These are phyloP conservation scores for Ruellia speciosa DNA, from an alignment of 305 asterid genomes.

Conservation along the genomic window DNA sequence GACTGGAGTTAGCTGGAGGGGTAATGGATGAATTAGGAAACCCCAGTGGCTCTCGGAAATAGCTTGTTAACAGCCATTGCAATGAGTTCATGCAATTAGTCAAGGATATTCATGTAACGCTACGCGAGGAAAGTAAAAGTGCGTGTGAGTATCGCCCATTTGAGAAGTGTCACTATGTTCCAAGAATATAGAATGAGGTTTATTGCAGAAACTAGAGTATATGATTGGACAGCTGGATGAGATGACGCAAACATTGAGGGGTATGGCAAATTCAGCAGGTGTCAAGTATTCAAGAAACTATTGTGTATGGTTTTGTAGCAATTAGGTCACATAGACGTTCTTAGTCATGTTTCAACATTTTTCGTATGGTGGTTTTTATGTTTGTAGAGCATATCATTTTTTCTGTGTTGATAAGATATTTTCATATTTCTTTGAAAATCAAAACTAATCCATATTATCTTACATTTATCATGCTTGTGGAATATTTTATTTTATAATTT, in stretches of 20 bases:
- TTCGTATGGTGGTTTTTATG: too few relatives aligned
- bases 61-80: conserved; percentile 65
- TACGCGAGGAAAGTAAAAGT: conserved; percentile 87
- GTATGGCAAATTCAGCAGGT: too few relatives aligned
- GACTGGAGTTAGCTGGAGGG: conserved; percentile 75
- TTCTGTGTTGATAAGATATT: too few relatives aligned
- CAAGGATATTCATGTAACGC: conserved; percentile 82
- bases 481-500: too few relatives aligned
- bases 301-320: too few relatives aligned
- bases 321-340: too few relatives aligned
- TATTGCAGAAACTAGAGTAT: conserved; percentile 77
- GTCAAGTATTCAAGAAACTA: too few relatives aligned
- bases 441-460: too few relatives aligned
- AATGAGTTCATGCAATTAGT: conserved; percentile 77
- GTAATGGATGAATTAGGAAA: conserved; percentile 88
- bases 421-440: too few relatives aligned
- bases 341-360: too few relatives aligned
- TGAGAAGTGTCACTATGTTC: conserved; percentile 90
- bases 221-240: conserved; percentile 60
- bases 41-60: conserved; percentile 86
- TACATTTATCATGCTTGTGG: too few relatives aligned
- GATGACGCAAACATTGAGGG: conserved; percentile 65
- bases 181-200: conserved; percentile 66
- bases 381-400: too few relatives aligned
- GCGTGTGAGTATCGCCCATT: conserved; percentile 93